A percentile compares a stretch with the other conserved stretches of the same genome.
These are phyloP conservation scores for Coix lacrymajobi DNA, from an alignment of 176 grass and related monocot species.

Conservation along the genomic window DNA sequence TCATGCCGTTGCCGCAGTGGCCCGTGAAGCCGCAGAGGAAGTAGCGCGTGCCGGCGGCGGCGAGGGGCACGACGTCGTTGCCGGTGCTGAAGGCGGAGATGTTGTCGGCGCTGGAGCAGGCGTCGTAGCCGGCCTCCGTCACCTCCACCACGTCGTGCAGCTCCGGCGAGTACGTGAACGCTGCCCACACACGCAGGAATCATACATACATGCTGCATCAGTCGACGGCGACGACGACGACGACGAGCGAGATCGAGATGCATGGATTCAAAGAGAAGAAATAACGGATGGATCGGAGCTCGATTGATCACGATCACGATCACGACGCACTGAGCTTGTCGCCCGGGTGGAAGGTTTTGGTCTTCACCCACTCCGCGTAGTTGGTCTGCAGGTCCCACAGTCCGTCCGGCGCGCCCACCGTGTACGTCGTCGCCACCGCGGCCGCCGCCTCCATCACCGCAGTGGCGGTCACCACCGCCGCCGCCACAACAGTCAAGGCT, in stretches of 20 bases:
- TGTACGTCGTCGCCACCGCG: conserved; percentile 41
- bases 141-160: conserved; percentile 85
- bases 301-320: too few relatives aligned
- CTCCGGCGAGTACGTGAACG: conserved; percentile 45
- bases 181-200: conserved; percentile 15
- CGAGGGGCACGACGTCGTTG: conserved; percentile 54
- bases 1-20: conserved; percentile 69
- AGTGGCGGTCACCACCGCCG: background rate
- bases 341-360: conserved; percentile 42
- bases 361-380: conserved; percentile 50
- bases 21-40: conserved; percentile 69
- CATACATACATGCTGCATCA: too few relatives aligned
- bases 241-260: too few relatives aligned
- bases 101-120: conserved; percentile 48
- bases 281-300: too few relatives aligned
- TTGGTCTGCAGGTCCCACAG: conserved; percentile 67
- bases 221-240: too few relatives aligned
- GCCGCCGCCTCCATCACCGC: background rate
- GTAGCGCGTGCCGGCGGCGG: conserved; percentile 45
- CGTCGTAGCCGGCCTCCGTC: conserved; percentile 25
- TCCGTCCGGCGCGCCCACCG: conserved; percentile 57
- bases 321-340: background rate
- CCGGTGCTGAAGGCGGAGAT: conserved; percentile 42
- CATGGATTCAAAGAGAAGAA: too few relatives aligned
- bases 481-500: background rate